A percentile compares a stretch with the other conserved stretches of the same genome.
These are phyloP conservation scores for Panaeolus cyanescens DNA, from an alignment of 768 basidiomycete species.

Conservation along the genomic window DNA sequence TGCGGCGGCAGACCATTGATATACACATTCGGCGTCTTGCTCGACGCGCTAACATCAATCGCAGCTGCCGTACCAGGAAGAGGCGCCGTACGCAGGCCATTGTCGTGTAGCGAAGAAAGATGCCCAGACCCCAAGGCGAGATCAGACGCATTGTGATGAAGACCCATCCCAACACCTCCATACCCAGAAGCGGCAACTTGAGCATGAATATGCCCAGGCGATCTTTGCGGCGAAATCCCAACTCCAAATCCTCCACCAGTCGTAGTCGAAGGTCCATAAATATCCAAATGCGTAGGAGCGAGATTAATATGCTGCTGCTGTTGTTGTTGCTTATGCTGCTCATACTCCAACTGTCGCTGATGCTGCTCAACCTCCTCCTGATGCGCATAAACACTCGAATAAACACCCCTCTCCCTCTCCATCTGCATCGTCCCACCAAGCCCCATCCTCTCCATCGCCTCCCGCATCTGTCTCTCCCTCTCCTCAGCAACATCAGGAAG, in stretches of 20 bases:
- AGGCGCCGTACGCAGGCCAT: background rate
- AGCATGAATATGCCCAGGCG: background rate
- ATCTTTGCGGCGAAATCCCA: background rate
- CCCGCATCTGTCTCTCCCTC: slow-evolving; percentile 10
- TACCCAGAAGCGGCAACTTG: background rate
- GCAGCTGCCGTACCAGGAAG: slow-evolving; percentile 13
- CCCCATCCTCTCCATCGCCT: slow-evolving; percentile 4
- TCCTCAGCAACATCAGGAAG: slow-evolving; percentile 25
- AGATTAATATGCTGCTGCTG: background rate
- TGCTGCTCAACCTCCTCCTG: slow-evolving; percentile 12
- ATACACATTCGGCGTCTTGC: slow-evolving; percentile 78
- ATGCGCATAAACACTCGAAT: slow-evolving; percentile 2
- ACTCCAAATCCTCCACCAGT: background rate
- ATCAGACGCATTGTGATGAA: background rate
- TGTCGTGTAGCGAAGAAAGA: slow-evolving; percentile 3
- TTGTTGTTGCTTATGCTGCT: slow-evolving; percentile 1
- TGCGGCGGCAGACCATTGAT: slow-evolving; percentile 87
- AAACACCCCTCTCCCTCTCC: background rate
- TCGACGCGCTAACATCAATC: slow-evolving; percentile 12
- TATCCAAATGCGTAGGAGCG: background rate
- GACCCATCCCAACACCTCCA: background rate
- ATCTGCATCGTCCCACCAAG: too few species aligned
- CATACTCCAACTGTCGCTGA: slow-evolving; percentile 10
- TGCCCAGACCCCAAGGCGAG: background rate
- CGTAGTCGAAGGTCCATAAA: background rate